Evolutionary conservation across 129 eudicot species (phyloP).

Genomic region (Scalesia atractyloides): DNA sequence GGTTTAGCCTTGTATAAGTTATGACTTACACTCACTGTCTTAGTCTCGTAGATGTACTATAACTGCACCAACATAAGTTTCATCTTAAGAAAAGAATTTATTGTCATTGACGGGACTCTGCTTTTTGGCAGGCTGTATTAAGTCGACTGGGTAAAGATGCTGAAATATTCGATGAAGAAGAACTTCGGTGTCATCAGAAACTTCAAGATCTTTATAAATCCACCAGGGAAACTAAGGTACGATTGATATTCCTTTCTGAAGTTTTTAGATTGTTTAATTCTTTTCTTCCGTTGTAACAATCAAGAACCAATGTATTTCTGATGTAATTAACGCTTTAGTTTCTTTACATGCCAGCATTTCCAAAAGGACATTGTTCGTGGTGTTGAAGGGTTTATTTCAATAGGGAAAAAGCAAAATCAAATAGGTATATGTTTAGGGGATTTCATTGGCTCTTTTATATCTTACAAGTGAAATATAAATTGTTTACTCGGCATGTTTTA

Average conservation of each 20-base stretch:
- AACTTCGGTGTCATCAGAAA: slow-evolving; percentile 53
- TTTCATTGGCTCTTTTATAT: slow-evolving; percentile 17
- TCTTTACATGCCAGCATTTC: slow-evolving; percentile 71
- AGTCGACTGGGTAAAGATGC: slow-evolving; percentile 77
- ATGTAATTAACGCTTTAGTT: slow-evolving; percentile 5
- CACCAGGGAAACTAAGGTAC: slow-evolving; percentile 90
- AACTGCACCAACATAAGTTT: not conserved
- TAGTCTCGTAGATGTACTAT: not conserved
- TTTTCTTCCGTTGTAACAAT: slow-evolving; percentile 14
- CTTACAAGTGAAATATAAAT: slow-evolving; percentile 16
- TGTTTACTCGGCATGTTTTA: slow-evolving; percentile 35
- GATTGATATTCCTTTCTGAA: not conserved
- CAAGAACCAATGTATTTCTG: slow-evolving; percentile 29
- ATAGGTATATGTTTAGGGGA: slow-evolving; percentile 51
- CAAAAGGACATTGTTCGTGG: slow-evolving; percentile 90
- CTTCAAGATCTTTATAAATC: slow-evolving; percentile 75
- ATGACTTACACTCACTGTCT: not conserved
- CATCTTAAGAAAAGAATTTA: not conserved
- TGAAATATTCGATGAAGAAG: slow-evolving; percentile 54
- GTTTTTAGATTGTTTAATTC: slow-evolving; percentile 14
- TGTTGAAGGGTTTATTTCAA: slow-evolving; percentile 67
- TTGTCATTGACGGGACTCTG: slow-evolving; percentile 7
- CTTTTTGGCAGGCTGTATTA: slow-evolving; percentile 63
- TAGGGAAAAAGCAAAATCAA: slow-evolving; percentile 75
- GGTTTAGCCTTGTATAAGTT: not conserved